These are phyloP conservation scores for Scheffersomyces quercinus DNA, from an alignment of 1,139 yeast genomes.

Conservation along the genomic window DNA sequence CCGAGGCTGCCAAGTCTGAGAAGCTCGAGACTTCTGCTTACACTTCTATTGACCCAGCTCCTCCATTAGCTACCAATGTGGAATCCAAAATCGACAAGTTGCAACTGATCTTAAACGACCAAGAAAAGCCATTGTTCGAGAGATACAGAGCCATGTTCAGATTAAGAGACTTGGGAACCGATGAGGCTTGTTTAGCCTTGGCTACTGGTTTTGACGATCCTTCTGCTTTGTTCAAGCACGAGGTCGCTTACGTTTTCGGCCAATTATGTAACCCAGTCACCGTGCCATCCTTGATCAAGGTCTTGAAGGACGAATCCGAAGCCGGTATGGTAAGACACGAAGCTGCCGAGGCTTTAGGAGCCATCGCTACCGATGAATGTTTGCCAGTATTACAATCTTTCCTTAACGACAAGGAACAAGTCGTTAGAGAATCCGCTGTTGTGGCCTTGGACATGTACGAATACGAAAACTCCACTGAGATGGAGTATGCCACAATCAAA, in stretches of 20 bases:
- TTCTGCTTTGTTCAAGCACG: slow-evolving; percentile 94
- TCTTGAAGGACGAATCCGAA: slow-evolving; percentile 72
- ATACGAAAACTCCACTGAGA: slow-evolving; percentile 82
- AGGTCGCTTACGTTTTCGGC: slow-evolving; percentile 97
- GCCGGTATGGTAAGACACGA: slow-evolving; percentile 99
- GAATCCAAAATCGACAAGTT: slow-evolving; percentile 62
- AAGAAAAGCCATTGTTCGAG: slow-evolving; percentile 76
- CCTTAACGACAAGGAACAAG: slow-evolving; percentile 78
- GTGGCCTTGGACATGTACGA: slow-evolving; percentile 99
- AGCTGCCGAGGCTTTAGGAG: slow-evolving; percentile 98
- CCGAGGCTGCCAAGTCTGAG: slow-evolving; percentile 64
- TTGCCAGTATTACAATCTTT: slow-evolving; percentile 81
- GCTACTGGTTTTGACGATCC: slow-evolving; percentile 89
- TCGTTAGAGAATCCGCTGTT: slow-evolving; percentile 93
- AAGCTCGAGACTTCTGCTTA: slow-evolving; percentile 73
- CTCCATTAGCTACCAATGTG: slow-evolving; percentile 76
- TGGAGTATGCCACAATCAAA: slow-evolving; percentile 66
- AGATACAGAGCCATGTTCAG: slow-evolving; percentile 99
- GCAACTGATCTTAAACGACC: slow-evolving; percentile 71
- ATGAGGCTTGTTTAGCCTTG: slow-evolving; percentile 88
- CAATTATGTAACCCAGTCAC: slow-evolving; percentile 93
- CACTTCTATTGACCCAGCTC: slow-evolving; percentile 95
- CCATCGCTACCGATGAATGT: slow-evolving; percentile 96
- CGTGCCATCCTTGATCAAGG: slow-evolving; percentile 83
- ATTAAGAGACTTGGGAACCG: slow-evolving; percentile 89